Conservation (phyloP, 495 filamentous ascomycete species). For the Parathielavia appendiculata region DNA sequence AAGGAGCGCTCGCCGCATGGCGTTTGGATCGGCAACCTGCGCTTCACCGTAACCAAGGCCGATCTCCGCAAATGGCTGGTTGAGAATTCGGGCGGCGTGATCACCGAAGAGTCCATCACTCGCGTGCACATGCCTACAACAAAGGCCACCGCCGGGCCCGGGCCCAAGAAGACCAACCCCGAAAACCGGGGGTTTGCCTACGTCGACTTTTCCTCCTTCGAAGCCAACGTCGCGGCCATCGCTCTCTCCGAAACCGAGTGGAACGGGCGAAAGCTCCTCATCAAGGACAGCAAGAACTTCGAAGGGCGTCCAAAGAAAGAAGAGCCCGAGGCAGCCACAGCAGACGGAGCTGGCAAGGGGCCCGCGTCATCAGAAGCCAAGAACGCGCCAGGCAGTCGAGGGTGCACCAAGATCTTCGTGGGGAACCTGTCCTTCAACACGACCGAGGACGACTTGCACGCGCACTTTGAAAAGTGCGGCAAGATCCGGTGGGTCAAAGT, state of each 20-base stretch:
- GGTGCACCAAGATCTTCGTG: slow-evolving; percentile 71
- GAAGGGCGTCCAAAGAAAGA: slow-evolving; percentile 63
- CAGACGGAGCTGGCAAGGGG: slow-evolving; percentile 28
- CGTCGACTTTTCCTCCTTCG: slow-evolving; percentile 74
- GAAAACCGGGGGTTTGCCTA: slow-evolving; percentile 88
- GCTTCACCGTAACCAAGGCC: slow-evolving; percentile 66
- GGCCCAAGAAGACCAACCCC: slow-evolving; percentile 29
- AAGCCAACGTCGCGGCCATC: slow-evolving; percentile 65
- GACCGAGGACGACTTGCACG: slow-evolving; percentile 70
- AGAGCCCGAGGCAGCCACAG: slow-evolving; percentile 21
- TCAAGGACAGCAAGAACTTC: slow-evolving; percentile 85
- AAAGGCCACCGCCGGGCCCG: slow-evolving; percentile 27
- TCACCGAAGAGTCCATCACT: slow-evolving; percentile 67
- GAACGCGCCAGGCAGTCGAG: slow-evolving; percentile 38
- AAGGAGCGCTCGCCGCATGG: slow-evolving; percentile 70
- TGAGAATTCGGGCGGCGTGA: slow-evolving; percentile 55
- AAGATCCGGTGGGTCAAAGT: slow-evolving; percentile 71
- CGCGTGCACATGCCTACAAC: slow-evolving; percentile 71
- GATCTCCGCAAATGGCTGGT: slow-evolving; percentile 72
- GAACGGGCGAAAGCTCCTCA: slow-evolving; percentile 70
- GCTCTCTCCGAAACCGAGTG: slow-evolving; percentile 74
- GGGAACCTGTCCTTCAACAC: slow-evolving; percentile 85
- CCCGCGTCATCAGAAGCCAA: slow-evolving; percentile 7
- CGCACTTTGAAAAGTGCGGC: slow-evolving; percentile 80
- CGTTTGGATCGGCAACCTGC: slow-evolving; percentile 94